phyloP scores from a whole-genome alignment of 192 early-diverging fungal species.

The Coemansia sp. region DNA sequence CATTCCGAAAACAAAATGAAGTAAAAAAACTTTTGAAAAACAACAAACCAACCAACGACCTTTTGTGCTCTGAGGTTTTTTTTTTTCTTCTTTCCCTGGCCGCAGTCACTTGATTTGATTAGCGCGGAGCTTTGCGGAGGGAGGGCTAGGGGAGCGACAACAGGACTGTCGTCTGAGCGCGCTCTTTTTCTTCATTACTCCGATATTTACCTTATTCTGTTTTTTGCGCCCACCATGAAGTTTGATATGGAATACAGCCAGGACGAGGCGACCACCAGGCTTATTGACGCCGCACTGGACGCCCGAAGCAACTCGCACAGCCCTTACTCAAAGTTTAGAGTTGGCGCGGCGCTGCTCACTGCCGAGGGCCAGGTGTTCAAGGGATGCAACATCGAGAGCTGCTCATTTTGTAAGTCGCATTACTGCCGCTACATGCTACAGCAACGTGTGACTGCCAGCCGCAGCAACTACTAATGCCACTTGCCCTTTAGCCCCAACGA shows the following conservation, averaged over 20 bases:
- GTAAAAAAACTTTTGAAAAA: neutral
- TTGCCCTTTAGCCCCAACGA: conserved; percentile 61
- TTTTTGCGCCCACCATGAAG: too few relatives aligned
- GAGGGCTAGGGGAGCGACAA: too few relatives aligned
- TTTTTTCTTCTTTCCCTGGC: neutral
- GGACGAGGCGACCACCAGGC: conserved; percentile 20
- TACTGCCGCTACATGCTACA: neutral
- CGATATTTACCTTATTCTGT: neutral
- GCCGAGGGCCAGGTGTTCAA: conserved; percentile 64
- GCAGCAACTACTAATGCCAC: conserved; percentile 1
- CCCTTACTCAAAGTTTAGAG: conserved; percentile 92
- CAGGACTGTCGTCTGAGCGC: too few relatives aligned
- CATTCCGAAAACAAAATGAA: conserved; percentile 51
- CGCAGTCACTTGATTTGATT: conserved; percentile 15
- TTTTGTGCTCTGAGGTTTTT: too few relatives aligned
- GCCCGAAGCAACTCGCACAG: conserved; percentile 81
- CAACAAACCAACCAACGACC: too few relatives aligned
- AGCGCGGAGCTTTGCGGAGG: too few relatives aligned
- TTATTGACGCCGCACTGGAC: conserved; percentile 24
- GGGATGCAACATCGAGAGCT: conserved; percentile 93
- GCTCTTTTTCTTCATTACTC: neutral
- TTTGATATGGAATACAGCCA: conserved; percentile 28
- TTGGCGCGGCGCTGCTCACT: conserved; percentile 84
- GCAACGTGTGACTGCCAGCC: neutral
- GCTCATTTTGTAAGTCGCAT: conserved; percentile 69